A percentile compares a stretch with the other conserved stretches of the same genome.
phyloP scores from a whole-genome alignment of 2,329 filamentous ascomycete genomes.

The Berkeleyomyces rouxiae region DNA sequence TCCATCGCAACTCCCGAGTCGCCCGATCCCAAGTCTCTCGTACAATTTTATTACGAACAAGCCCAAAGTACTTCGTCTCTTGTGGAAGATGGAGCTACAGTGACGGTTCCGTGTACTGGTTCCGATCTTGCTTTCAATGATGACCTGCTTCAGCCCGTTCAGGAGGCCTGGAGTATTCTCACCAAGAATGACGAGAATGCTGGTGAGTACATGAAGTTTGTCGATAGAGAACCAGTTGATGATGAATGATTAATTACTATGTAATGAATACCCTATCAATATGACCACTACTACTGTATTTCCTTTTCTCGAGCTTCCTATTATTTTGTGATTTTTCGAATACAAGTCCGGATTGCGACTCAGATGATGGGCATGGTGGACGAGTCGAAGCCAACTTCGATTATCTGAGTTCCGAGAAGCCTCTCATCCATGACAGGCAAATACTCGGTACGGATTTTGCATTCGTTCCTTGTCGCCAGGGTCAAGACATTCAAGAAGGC shows the following conservation, averaged over 20 bases:
- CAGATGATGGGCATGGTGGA: not conserved
- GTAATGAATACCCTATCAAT: not conserved
- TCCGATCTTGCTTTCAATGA: slow-evolving; percentile 64
- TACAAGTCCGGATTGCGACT: not conserved
- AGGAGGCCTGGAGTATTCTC: slow-evolving; percentile 51
- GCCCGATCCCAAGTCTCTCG: slow-evolving; percentile 25
- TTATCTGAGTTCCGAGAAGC: slow-evolving; percentile 7
- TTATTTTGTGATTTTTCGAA: not conserved
- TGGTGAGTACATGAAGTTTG: slow-evolving; percentile 57
- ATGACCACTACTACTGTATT: not conserved
- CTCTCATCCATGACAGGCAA: slow-evolving; percentile 18
- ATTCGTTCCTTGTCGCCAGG: slow-evolving; percentile 47
- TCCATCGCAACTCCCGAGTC: slow-evolving; percentile 15
- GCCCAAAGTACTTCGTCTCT: slow-evolving; percentile 18
- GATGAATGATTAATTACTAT: slow-evolving; percentile 39
- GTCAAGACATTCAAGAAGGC: slow-evolving; percentile 59
- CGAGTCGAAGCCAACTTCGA: slow-evolving; percentile 10
- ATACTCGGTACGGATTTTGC: slow-evolving; percentile 33
- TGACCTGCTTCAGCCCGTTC: slow-evolving; percentile 46
- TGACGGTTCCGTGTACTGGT: slow-evolving; percentile 41
- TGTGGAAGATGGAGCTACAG: slow-evolving; percentile 25
- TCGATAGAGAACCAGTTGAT: slow-evolving; percentile 48
- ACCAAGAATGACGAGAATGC: slow-evolving; percentile 31
- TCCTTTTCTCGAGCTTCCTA: not conserved
- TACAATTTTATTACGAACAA: slow-evolving; percentile 41